Base-by-base conservation (phyloP, 768 basidiomycete species). In the Trametes maxima region DNA sequence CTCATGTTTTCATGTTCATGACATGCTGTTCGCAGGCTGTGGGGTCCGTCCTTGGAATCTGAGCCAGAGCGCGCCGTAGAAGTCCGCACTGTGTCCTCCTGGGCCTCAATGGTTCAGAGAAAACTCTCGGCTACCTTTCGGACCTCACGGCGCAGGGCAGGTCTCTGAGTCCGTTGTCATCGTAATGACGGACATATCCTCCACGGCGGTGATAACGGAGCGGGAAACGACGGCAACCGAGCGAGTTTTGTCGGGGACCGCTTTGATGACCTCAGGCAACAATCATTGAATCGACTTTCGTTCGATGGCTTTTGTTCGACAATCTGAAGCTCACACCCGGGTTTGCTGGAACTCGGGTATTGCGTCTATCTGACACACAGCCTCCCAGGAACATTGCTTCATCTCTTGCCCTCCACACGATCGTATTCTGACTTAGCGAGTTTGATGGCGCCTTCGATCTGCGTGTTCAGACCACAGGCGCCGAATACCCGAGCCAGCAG, bases 351-450 rank as follows among this genome's bases (percentile, higher is more conserved):
- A 33, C 28, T 33, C 28, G 28, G 28, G 28, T 33, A 33, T 33
- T 33, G 28, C 28, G 28, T 47, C 16, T 13, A 47, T 47, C 22
- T n/a, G 36, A 8, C 44, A 45, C 54, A 55, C 54, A 55, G 54
- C 54, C 54, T 36, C 35, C 28, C 54, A 55, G 54, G 54, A 36
- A 55, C 54, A 46, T 54, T n/a, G 24, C 17, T 54, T 55, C 43
- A 45, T 55, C 36, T 46, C 43, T 33, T 35, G 28, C 19, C 19
- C 22, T 3, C 43, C 28, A 13, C 21, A 53, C 43, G 54, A 55
- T 55, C 54, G 54, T 55, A 33, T 45, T 46, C 53, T 17, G 42
- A 35, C 8, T 35, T 54, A 21, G 54, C 54, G 54, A 55, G 54
- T 11, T 12, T n/a, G 21, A 40, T 33, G 28, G 28, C 4, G 16